phyloP scores from a whole-genome alignment of 768 basidiomycete genomes.

The Rickenella mellea region DNA sequence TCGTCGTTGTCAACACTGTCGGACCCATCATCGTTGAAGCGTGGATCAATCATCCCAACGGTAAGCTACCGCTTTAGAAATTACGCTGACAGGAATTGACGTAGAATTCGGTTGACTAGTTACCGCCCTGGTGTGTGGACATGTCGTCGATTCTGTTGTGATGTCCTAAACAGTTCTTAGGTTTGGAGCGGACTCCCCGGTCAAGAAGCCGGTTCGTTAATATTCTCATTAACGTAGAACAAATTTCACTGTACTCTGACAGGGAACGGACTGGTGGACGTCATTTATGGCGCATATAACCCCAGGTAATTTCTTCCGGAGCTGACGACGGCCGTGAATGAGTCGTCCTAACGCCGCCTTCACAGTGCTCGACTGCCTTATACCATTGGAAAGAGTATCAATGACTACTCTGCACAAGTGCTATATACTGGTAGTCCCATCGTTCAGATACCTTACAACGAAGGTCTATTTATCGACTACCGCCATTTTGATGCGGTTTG shows the following conservation, averaged over 20 bases:
- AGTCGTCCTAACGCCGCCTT: not conserved
- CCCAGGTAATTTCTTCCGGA: slow-evolving; percentile 29
- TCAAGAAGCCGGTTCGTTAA: slow-evolving; percentile 53
- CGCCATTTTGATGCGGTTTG: slow-evolving; percentile 24
- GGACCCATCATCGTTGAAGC: slow-evolving; percentile 49
- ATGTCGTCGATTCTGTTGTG: not conserved
- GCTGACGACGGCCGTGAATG: not conserved
- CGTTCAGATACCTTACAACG: slow-evolving; percentile 51
- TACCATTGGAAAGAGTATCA: slow-evolving; percentile 53
- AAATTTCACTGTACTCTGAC: not conserved
- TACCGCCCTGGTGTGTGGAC: not conserved
- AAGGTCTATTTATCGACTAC: slow-evolving; percentile 30
- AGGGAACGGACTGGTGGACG: slow-evolving; percentile 58
- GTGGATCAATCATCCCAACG: slow-evolving; percentile 50
- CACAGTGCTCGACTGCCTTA: slow-evolving; percentile 52
- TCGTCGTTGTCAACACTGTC: slow-evolving; percentile 61
- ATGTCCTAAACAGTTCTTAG: slow-evolving; percentile 7
- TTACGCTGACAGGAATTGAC: slow-evolving; percentile 1
- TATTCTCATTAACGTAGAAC: not conserved
- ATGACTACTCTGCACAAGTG: slow-evolving; percentile 42
- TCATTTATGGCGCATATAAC: slow-evolving; percentile 70
- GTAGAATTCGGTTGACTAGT: not conserved
- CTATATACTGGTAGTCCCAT: slow-evolving; percentile 15
- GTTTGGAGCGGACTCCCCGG: slow-evolving; percentile 52
- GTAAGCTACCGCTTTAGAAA: slow-evolving; percentile 14